A percentile compares a stretch with the other conserved stretches of the same genome.
Conservation (phyloP, 164 flowering plant species). For the Piper longum region DNA sequence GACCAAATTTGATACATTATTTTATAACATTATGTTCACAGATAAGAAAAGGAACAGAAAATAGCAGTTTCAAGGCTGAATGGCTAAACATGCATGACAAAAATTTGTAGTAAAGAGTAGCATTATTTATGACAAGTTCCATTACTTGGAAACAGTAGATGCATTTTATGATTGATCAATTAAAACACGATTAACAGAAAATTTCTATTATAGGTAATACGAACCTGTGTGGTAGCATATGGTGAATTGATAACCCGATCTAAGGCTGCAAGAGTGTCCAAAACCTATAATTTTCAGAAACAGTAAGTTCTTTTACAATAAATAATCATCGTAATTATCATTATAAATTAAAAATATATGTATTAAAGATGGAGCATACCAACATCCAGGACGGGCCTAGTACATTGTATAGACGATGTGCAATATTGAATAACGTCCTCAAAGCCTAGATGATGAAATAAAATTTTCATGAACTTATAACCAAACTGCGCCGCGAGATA, state of each 20-base stretch:
- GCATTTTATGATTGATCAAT: too few relatives aligned
- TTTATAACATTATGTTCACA: too few relatives aligned
- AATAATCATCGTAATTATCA: background rate
- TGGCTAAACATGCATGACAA: too few relatives aligned
- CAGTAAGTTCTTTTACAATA: background rate
- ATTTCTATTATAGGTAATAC: background rate
- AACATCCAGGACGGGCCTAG: conserved; percentile 95
- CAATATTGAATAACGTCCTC: conserved; percentile 93
- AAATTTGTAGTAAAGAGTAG: too few relatives aligned
- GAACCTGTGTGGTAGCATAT: conserved; percentile 91
- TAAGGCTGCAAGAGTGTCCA: conserved; percentile 88
- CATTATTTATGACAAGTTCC: too few relatives aligned
- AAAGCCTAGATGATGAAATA: conserved; percentile 45
- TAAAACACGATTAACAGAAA: too few relatives aligned
- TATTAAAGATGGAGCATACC: conserved; percentile 31
- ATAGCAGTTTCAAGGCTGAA: too few relatives aligned
- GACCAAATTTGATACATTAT: too few relatives aligned
- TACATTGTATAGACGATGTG: conserved; percentile 83
- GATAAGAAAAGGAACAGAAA: too few relatives aligned
- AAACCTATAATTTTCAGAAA: conserved; percentile 37
- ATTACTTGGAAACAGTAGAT: too few relatives aligned
- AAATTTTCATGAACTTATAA: background rate
- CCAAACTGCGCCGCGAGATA: background rate
- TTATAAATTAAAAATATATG: background rate
- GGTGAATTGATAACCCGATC: conserved; percentile 96